Evolutionary conservation across 306 rosid genomes (phyloP).

Genomic region (Astragalus membranaceus): DNA sequence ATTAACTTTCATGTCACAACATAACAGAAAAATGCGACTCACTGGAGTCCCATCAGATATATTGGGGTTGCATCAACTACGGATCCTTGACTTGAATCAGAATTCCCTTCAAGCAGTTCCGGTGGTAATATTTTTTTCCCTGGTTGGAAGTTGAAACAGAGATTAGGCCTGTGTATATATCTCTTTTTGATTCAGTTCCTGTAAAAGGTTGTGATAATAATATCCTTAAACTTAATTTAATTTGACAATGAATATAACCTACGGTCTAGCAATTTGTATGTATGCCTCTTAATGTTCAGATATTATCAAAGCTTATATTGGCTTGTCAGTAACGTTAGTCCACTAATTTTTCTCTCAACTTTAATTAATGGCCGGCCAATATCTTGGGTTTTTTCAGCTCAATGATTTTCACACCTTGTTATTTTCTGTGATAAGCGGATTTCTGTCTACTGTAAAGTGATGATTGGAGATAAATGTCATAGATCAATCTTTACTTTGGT

Average conservation of each 20-base stretch:
- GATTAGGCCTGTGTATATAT: constrained; percentile 7
- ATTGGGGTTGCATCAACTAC: constrained; percentile 53
- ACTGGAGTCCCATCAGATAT: constrained; percentile 64
- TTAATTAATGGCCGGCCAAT: background rate
- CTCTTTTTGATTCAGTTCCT: constrained; percentile 5
- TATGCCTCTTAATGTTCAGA: constrained; percentile 3
- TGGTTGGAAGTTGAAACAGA: background rate
- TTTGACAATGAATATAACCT: background rate
- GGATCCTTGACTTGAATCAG: constrained; percentile 78
- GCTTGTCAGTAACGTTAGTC: background rate
- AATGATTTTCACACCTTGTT: background rate
- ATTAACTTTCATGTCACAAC: constrained; percentile 23
- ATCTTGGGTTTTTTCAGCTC: background rate
- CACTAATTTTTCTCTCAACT: background rate
- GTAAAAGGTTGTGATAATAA: background rate
- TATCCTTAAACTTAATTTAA: background rate
- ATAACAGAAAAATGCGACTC: constrained; percentile 66
- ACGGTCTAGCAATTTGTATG: background rate
- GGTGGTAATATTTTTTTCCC: constrained; percentile 35
- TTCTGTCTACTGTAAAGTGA: background rate
- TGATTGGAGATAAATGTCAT: background rate
- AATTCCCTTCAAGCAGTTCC: constrained; percentile 77
- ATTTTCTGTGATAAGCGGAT: background rate
- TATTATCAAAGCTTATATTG: background rate
- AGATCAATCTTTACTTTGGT: background rate